phyloP scores from a whole-genome alignment of 108 stramenopile species.

The Phaeodactylum tricornutum region DNA sequence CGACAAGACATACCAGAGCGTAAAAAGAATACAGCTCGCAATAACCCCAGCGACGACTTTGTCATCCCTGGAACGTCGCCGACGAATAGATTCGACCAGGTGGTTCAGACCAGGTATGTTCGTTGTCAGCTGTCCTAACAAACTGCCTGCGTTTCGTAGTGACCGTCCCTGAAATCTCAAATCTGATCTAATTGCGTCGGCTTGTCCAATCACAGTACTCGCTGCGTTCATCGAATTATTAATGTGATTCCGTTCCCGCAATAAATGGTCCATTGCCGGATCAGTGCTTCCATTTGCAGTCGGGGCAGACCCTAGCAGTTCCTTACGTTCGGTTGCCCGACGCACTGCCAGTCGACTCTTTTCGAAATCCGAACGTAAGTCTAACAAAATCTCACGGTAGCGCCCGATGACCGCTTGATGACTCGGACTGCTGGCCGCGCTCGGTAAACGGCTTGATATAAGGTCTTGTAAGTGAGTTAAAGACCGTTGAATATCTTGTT shows the following conservation, averaged over 20 bases:
- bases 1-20: slow-evolving; percentile 85
- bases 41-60: slow-evolving; percentile 75
- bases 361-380: slow-evolving; percentile 61
- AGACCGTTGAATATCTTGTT: slow-evolving; percentile 66
- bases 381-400: slow-evolving; percentile 80
- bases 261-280: slow-evolving; percentile 63
- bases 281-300: slow-evolving; percentile 9
- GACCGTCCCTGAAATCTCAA: slow-evolving; percentile 51
- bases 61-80: slow-evolving; percentile 69
- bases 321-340: slow-evolving; percentile 50
- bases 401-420: slow-evolving; percentile 60
- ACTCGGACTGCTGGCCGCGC: slow-evolving; percentile 41
- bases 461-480: slow-evolving; percentile 52
- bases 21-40: slow-evolving; percentile 77
- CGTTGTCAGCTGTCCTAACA: slow-evolving; percentile 45
- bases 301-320: slow-evolving; percentile 53
- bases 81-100: slow-evolving; percentile 61
- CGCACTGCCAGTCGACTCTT: slow-evolving; percentile 40
- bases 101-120: slow-evolving; percentile 77
- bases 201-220: slow-evolving; percentile 55
- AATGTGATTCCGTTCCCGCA: slow-evolving; percentile 75
- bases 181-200: slow-evolving; percentile 48
- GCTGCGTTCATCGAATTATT: slow-evolving; percentile 59
- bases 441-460: slow-evolving; percentile 52
- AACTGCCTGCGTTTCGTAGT: slow-evolving; percentile 39